phyloP scores from a whole-genome alignment of 2,329 filamentous ascomycete genomes.

The Talaromyces sp. region DNA sequence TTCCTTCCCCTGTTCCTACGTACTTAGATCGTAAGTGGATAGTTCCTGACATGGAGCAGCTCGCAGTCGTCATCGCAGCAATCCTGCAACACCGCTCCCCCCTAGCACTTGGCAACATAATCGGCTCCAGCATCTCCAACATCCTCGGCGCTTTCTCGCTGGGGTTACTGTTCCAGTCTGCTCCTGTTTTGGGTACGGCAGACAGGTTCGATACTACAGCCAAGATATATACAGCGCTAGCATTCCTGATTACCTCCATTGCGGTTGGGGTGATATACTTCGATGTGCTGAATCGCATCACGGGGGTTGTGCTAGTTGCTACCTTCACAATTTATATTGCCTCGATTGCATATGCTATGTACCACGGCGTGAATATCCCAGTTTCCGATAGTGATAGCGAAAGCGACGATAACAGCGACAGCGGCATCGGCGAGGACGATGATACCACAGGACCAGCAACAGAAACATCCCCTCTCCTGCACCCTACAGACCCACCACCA shows the following conservation, averaged over 20 bases:
- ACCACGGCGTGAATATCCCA: constrained; percentile 40
- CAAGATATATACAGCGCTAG: constrained; percentile 46
- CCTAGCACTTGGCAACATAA: constrained; percentile 53
- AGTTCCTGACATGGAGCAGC: constrained; percentile 28
- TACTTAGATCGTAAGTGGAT: neutral
- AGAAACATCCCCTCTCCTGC: constrained; percentile 1
- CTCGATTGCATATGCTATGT: constrained; percentile 47
- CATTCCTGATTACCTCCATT: constrained; percentile 42
- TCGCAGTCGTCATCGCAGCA: constrained; percentile 50
- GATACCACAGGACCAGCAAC: neutral
- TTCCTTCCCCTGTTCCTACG: neutral
- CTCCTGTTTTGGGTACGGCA: constrained; percentile 18
- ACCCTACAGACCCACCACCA: neutral
- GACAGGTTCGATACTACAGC: constrained; percentile 48
- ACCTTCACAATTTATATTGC: constrained; percentile 46
- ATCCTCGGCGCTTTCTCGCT: constrained; percentile 56
- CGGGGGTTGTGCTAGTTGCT: constrained; percentile 41
- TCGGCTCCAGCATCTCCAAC: constrained; percentile 55
- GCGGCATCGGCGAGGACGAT: constrained; percentile 25
- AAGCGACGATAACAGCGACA: constrained; percentile 36
- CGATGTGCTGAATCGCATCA: constrained; percentile 32
- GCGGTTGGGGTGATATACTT: constrained; percentile 38
- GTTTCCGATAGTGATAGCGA: constrained; percentile 46
- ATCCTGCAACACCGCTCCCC: constrained; percentile 47
- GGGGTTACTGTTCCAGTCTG: constrained; percentile 46